These are phyloP conservation scores for Debaryomyces subglobosus DNA, from an alignment of 1,139 yeast species.

Conservation along the genomic window DNA sequence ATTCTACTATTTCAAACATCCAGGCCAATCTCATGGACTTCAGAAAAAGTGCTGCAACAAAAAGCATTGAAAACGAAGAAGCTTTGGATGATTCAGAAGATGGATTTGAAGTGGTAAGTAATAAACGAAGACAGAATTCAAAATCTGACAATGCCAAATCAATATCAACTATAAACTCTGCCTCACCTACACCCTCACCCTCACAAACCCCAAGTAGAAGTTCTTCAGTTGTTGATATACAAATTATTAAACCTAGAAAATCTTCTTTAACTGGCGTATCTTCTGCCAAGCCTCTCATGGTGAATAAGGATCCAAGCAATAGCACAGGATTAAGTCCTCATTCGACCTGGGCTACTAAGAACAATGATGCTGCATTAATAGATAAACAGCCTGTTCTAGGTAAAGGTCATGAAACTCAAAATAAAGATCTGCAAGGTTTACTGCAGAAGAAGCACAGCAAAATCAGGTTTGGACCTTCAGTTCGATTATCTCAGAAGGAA, in stretches of 20 bases:
- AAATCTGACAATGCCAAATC: conserved; percentile 4
- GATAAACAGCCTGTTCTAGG: conserved; percentile 13
- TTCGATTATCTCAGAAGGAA: conserved; percentile 55
- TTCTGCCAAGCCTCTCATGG: conserved; percentile 14
- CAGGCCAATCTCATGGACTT: conserved; percentile 20
- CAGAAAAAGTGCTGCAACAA: conserved; percentile 19
- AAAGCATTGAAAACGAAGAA: conserved; percentile 12
- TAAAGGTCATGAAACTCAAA: background rate
- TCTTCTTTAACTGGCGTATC: conserved; percentile 8
- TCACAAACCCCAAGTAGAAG: background rate
- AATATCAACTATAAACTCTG: background rate
- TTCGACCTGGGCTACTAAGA: conserved; percentile 35
- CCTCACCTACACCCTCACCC: background rate
- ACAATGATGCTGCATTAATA: conserved; percentile 14
- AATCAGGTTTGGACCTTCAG: conserved; percentile 38
- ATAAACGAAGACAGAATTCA: conserved; percentile 25
- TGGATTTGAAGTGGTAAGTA: conserved; percentile 36
- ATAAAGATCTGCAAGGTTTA: background rate
- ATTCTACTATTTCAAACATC: conserved; percentile 25
- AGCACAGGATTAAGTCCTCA: conserved; percentile 30
- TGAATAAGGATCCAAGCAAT: conserved; percentile 3
- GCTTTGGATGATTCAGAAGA: conserved; percentile 31
- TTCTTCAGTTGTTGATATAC: background rate
- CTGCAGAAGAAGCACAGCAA: conserved; percentile 16
- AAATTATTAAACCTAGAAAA: background rate